phyloP scores from a whole-genome alignment of 306 rosid genomes.

The Lablab purpureus region DNA sequence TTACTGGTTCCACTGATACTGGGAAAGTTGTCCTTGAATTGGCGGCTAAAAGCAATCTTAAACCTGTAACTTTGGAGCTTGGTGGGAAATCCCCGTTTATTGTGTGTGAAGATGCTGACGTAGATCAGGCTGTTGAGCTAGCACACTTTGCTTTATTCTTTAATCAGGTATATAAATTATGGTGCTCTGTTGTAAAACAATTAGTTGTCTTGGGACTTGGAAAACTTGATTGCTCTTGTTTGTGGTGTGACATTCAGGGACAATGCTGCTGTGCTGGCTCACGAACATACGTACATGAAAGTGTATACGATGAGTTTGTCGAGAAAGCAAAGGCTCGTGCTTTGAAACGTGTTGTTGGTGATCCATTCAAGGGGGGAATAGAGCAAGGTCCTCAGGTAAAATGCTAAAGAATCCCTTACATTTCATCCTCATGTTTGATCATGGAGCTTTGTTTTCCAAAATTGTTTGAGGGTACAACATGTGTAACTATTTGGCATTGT shows the following conservation, averaged over 20 bases:
- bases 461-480: background rate
- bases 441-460: slow-evolving; percentile 17
- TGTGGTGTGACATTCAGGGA: slow-evolving; percentile 64
- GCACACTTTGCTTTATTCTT: slow-evolving; percentile 94
- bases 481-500: background rate
- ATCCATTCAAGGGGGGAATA: slow-evolving; percentile 80
- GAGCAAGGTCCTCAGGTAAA: slow-evolving; percentile 99
- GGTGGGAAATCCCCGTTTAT: slow-evolving; percentile 97
- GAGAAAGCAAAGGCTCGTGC: slow-evolving; percentile 91
- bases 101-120: slow-evolving; percentile 90
- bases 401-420: slow-evolving; percentile 28
- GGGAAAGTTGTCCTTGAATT: slow-evolving; percentile 77
- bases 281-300: slow-evolving; percentile 89
- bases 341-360: slow-evolving; percentile 79
- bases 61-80: slow-evolving; percentile 86
- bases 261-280: slow-evolving; percentile 98
- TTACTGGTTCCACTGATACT: slow-evolving; percentile 90
- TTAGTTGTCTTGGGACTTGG: slow-evolving; percentile 3
- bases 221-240: slow-evolving; percentile 28
- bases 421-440: slow-evolving; percentile 5
- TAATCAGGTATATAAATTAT: slow-evolving; percentile 65
- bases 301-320: slow-evolving; percentile 76
- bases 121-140: slow-evolving; percentile 83
- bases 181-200: background rate
- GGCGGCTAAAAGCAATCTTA: slow-evolving; percentile 90